Evolutionary conservation across 1,284 basidiomycete species (phyloP), one percentile per base, ranked within the genome.

Genomic region (Vanrija humicola): DNA sequence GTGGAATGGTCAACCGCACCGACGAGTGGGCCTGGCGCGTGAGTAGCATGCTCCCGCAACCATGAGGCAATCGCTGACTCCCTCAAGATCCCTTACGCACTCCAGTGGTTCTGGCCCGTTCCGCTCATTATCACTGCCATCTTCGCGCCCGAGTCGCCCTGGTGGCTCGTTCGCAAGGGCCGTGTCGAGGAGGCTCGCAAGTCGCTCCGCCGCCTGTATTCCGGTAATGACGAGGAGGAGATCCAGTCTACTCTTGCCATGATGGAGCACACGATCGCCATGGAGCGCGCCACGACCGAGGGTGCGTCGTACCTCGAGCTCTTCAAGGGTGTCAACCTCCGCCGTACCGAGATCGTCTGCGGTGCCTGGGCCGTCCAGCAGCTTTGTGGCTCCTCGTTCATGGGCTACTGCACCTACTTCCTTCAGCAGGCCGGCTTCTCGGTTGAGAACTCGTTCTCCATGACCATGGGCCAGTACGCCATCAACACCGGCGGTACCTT

Each of bases 1-100:
- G 68, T 48, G 77, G 75, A 48, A 72, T 80, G 19, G 68, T 79
- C 21, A 69, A 68, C 40, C 77, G 70, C 34, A 66, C 66, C 42
- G 62, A 66, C 43, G 54, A 68, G 48, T 67, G 65, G 62, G 69
- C 65, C 4, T 77, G 63, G 62, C 56, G 59, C n/a, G 40, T 42
- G 34, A 34, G 34, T 34, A 14, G 34, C 12, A 12, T 34, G 28
- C 34, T 12, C 4, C 40, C 58, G 34, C 70, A 21, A 66, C 68
- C 19, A 23, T 70, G 64, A 48, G 68, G 51, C 43, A 51, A 67
- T 12, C 6, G 23, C 18, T 43, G 42, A 23, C 23, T 5, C 4
- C 12, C 8, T n/a, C 42, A 23, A 23, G 12, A 49, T 49, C 18
- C 48, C 48, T 14, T 49, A 40, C 39, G 48, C 48, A 6, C 15